Conservation (phyloP, 208 protist species). For the Trichomonas gallinae region DNA sequence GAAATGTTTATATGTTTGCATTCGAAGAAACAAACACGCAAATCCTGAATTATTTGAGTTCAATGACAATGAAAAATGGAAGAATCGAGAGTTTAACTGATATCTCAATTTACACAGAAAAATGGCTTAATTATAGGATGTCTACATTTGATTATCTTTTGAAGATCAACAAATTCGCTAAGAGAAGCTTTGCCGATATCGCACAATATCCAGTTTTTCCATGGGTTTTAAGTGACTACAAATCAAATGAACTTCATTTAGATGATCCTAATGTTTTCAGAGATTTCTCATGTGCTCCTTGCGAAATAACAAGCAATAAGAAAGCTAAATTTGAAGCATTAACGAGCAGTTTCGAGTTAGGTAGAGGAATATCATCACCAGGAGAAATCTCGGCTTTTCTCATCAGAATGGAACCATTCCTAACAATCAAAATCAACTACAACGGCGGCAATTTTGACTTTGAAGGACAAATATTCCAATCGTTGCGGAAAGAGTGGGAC, state of each 20-base stretch:
- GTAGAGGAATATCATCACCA: neutral
- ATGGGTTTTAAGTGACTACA: neutral
- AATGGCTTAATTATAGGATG: neutral
- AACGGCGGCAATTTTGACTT: neutral
- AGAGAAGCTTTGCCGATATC: neutral
- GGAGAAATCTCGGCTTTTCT: neutral
- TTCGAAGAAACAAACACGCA: neutral
- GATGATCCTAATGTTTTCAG: neutral
- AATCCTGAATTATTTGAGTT: neutral
- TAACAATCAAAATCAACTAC: neutral
- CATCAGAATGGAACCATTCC: neutral
- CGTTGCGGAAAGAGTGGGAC: neutral
- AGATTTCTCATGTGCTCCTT: conserved; percentile 80
- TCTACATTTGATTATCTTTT: neutral
- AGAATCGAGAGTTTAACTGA: neutral
- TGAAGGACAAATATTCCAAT: neutral
- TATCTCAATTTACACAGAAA: neutral
- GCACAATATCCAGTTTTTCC: neutral
- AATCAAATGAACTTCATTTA: neutral
- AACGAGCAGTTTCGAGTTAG: neutral
- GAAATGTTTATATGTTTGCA: neutral
- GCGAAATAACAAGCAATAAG: conserved; percentile 50
- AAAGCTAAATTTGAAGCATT: neutral
- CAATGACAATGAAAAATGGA: neutral
- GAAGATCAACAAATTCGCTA: neutral